Conservation (phyloP, 345 rosid genomes). For the Corymbia maculata region DNA sequence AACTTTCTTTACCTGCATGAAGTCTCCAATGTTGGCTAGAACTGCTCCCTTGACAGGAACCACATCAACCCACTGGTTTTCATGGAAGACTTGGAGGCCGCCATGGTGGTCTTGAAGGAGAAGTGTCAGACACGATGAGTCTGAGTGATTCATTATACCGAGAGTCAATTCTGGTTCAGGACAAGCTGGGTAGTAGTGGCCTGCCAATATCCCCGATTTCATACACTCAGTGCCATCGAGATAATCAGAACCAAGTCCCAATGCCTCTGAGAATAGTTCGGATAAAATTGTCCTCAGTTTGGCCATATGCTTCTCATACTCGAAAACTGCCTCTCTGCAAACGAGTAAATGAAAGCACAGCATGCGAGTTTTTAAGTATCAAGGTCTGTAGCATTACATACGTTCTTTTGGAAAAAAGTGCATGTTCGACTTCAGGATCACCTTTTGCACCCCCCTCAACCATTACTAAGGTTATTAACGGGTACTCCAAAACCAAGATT, state of each 20-base stretch:
- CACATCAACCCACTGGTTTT: constrained; percentile 34
- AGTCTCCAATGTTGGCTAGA: constrained; percentile 37
- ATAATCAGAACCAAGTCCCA: constrained; percentile 21
- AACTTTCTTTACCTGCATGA: constrained; percentile 28
- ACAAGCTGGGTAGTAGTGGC: constrained; percentile 42
- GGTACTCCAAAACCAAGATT: background rate
- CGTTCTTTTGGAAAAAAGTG: background rate
- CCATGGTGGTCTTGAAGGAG: constrained; percentile 33
- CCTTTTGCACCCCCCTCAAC: background rate
- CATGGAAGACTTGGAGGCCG: constrained; percentile 43
- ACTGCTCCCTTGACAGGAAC: constrained; percentile 23
- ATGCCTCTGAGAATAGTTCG: constrained; percentile 29
- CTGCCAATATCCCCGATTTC: constrained; percentile 28
- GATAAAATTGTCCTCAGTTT: constrained; percentile 13
- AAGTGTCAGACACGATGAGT: constrained; percentile 33
- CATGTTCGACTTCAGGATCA: background rate
- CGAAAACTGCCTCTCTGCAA: constrained; percentile 24
- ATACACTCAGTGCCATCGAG: constrained; percentile 27
- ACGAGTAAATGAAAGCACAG: background rate
- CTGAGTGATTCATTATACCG: constrained; percentile 30
- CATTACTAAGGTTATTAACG: background rate
- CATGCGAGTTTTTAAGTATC: background rate
- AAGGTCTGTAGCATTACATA: background rate
- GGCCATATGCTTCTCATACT: constrained; percentile 18
- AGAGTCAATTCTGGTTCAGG: constrained; percentile 39